Evolutionary conservation across 225 moss, liverwort and hornwort species (phyloP), one percentile per base, ranked within the genome.

Genomic region (Ulota crispa): DNA sequence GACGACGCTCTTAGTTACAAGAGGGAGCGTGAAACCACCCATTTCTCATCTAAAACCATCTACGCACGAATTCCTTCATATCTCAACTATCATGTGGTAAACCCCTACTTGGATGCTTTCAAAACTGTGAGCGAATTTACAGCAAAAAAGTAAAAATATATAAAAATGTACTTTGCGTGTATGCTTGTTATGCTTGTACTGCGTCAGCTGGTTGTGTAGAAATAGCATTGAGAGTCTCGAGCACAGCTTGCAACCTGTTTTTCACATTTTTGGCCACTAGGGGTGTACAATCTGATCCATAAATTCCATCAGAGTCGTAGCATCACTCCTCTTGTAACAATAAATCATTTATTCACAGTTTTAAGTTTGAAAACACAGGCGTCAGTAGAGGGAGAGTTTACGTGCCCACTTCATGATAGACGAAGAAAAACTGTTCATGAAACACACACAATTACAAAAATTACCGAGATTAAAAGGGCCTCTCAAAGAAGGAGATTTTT

Each of bases 391-490:
- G 45, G 54, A 70, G 74, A 68, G 61, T 56, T 55, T 59, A 80
- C 64, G 43, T 23, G 37, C 65, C 60, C 75, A 75, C 28, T 62
- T 78, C 84, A 84, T 78, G 39, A 41, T 59, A 70, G 59, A 41
- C 39, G 31, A 75, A 21, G 30, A 75, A 16, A 31, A 50, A 57
- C 65, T 39, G 63, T 72, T 81, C 76, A 43, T 31, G 54, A 67
- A 82, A 82, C 34, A 82, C 66, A 24, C 67, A 72, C 66, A 82
- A 62, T 50, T 79, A 76, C 76, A 88, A 76, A 85, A 85, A 72
- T 34, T 27, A 82, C 67, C 64, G 78, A 76, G 71, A 54, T 71
- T 67, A 43, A 70, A 61, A 82, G 64, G 64, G 64, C 73, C 64
- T 63, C 36, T 55, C 62, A 75, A 52, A 70, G 55, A 81, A 11